Conservation (phyloP, 371 early-diverging fungal genomes). For the Smittium mucronatum region DNA sequence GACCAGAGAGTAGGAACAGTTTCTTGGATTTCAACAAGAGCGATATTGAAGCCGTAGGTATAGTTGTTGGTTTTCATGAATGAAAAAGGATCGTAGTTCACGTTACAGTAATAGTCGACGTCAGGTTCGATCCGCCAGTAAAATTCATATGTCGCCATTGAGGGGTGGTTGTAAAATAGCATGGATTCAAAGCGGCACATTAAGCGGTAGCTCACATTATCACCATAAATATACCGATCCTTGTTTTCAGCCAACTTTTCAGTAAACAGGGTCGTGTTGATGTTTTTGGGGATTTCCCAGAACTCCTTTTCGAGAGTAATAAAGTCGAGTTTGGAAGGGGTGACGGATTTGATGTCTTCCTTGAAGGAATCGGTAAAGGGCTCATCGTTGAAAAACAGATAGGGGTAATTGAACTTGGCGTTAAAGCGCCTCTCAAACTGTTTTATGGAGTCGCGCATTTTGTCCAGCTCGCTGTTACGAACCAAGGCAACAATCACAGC, state of each 20-base stretch:
- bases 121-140: conserved; percentile 88
- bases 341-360: conserved; percentile 41
- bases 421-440: conserved; percentile 82
- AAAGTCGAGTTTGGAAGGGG: conserved; percentile 33
- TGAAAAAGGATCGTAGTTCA: conserved; percentile 63
- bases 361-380: conserved; percentile 71
- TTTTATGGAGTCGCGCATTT: conserved; percentile 48
- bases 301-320: conserved; percentile 60
- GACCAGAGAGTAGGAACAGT: conserved; percentile 68
- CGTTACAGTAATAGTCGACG: conserved; percentile 62
- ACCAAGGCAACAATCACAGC: conserved; percentile 59
- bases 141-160: conserved; percentile 53
- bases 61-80: conserved; percentile 40
- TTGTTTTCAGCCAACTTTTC: conserved; percentile 24
- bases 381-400: conserved; percentile 78
- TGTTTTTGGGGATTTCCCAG: conserved; percentile 45
- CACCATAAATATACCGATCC: conserved; percentile 40
- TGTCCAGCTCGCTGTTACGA: conserved; percentile 62
- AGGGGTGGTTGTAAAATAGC: conserved; percentile 65
- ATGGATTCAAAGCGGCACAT: conserved; percentile 53
- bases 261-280: conserved; percentile 16
- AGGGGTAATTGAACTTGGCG: conserved; percentile 73
- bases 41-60: conserved; percentile 53
- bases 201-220: conserved; percentile 45
- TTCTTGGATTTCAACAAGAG: conserved; percentile 51